Percentiles rank a stretch among this genome's conserved stretches.
Evolutionary conservation across 2,329 filamentous ascomycete genomes (phyloP).

Genomic region (Ophiostoma sp.): DNA sequence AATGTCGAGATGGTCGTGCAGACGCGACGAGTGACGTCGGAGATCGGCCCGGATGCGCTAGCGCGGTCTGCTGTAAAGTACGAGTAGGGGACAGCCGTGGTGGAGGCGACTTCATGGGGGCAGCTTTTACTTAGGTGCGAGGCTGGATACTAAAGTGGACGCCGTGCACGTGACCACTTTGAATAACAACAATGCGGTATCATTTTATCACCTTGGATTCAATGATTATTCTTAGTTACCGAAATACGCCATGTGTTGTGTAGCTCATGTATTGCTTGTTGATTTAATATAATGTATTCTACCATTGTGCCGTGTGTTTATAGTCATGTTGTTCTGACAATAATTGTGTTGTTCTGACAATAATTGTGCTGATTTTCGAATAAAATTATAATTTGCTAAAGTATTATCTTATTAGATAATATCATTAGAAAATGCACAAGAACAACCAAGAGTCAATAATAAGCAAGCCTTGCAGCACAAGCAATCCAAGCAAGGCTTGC

Average conservation of each 20-base stretch:
- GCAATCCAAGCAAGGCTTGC: conserved; percentile 4
- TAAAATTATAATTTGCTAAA: background rate
- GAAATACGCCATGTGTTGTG: too few species aligned
- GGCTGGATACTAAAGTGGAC: background rate
- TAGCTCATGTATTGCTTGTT: too few species aligned
- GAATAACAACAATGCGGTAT: too few species aligned
- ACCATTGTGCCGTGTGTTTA: background rate
- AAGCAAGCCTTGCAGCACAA: conserved; percentile 3
- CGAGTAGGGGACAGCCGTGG: background rate
- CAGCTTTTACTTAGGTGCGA: background rate
- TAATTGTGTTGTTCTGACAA: too few species aligned
- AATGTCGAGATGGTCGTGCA: background rate
- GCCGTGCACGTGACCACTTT: too few species aligned
- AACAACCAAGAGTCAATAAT: background rate
- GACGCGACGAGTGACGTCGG: conserved; percentile 7
- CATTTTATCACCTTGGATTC: too few species aligned
- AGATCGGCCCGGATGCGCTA: conserved; percentile 9
- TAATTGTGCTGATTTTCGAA: too few species aligned
- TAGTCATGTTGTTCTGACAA: too few species aligned
- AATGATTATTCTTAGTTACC: too few species aligned
- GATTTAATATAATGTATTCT: background rate
- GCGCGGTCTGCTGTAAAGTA: background rate
- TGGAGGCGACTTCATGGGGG: too few species aligned
- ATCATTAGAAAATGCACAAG: background rate
- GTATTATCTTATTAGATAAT: background rate